Percentiles rank a stretch among this genome's conserved stretches.
These are phyloP conservation scores for Lentinula aciculospora DNA, from an alignment of 768 basidiomycete species.

Conservation along the genomic window DNA sequence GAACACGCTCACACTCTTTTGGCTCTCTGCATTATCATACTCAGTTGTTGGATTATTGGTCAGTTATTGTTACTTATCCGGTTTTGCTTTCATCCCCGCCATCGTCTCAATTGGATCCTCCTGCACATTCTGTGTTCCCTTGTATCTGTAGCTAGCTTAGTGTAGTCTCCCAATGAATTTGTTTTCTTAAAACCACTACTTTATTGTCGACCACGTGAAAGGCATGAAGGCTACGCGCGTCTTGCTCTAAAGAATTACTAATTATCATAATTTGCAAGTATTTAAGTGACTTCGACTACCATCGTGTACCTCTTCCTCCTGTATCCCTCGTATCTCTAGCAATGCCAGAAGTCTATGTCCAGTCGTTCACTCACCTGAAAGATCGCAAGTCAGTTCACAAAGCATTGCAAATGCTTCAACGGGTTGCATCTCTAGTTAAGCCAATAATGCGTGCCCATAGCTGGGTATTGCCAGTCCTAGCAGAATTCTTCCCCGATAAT, in stretches of 20 bases:
- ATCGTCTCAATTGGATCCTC: neutral
- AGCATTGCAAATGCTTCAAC: slow-evolving; percentile 63
- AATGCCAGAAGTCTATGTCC: slow-evolving; percentile 57
- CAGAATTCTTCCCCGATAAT: slow-evolving; percentile 83
- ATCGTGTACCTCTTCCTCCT: neutral
- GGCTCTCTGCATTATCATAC: neutral
- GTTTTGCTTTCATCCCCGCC: neutral
- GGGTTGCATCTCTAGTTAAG: slow-evolving; percentile 76
- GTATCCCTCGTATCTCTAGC: neutral
- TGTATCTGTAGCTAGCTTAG: neutral
- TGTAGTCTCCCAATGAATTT: neutral
- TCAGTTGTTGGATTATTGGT: neutral
- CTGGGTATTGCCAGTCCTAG: slow-evolving; percentile 75
- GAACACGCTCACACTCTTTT: neutral
- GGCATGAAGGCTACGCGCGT: neutral
- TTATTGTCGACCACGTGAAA: neutral
- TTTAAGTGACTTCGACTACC: too few species aligned
- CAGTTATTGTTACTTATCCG: neutral
- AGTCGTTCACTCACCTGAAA: slow-evolving; percentile 68
- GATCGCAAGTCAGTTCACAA: slow-evolving; percentile 59
- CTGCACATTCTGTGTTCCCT: neutral
- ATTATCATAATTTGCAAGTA: too few species aligned
- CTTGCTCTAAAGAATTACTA: neutral
- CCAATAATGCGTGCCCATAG: slow-evolving; percentile 87
- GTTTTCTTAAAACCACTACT: neutral